Base-by-base conservation (phyloP, 257 asterid genomes). In the Leonotis leonurus region DNA sequence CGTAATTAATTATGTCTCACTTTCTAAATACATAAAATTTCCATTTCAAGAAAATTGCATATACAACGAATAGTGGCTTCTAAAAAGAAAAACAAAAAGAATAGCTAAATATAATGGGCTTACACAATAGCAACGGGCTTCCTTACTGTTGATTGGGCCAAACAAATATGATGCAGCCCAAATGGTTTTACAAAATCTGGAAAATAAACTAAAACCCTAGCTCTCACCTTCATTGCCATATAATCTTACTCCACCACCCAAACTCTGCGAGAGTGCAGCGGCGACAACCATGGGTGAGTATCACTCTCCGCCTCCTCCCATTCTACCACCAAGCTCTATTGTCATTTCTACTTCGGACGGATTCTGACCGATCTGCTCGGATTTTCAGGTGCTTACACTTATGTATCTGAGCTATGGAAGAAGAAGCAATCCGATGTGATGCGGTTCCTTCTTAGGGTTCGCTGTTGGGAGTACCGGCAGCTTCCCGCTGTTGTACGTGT, bases 401-500 rank as follows among this genome's bases (percentile, higher is more conserved):
- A 52, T n/a, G 39, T 52, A 14, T 52, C 58, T 37, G 58, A 52
- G 58, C 24, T 52, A 27, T 52, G 58, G 58, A 52, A 52, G 58
- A 52, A 52, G 58, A 52, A 52, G 24, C 58, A 52, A 8, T 52
- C 58, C 22, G 58, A 52, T 52, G 58, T 52, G 39, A 52, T 52
- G 58, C 58, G 58, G 21, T 52, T 52, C 39, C 58, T 52, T 13
- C 58, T 52, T 52, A 26, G 58, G 58, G 39, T 51, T 51, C 57
- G 57, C 36, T 51, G 57, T 36, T 51, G 57, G 57, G 57, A 51
- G 36, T 51, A 51, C 36, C 36, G 57, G 0, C 57, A 51, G 57
- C 57, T 51, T 25, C 57, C 57, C 8, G 57, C 57, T 12, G 57
- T 51, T 24, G 57, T 51, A n/a, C 57, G 57, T 1, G 57, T 51